Conservation (phyloP, 1,284 basidiomycete genomes). For the Albatrellus sp. region DNA sequence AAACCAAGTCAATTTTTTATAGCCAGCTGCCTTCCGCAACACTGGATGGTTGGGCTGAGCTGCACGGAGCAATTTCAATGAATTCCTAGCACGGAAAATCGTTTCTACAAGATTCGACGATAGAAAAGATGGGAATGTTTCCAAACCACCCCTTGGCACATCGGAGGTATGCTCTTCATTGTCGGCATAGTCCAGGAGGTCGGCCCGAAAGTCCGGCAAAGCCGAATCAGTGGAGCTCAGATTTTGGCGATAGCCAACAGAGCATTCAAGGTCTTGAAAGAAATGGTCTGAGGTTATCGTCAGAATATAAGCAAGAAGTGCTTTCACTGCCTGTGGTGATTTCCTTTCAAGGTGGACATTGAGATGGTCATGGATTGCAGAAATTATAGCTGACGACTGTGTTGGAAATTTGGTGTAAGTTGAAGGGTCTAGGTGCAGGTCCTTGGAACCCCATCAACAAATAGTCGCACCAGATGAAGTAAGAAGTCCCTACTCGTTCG, state of each 20-base stretch:
- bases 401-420: conserved; percentile 30
- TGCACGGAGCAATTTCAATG: conserved; percentile 45
- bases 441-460: conserved; percentile 19
- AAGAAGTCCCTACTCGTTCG: conserved; percentile 32
- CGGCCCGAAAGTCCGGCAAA: conserved; percentile 15
- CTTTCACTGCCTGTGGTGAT: conserved; percentile 31
- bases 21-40: conserved; percentile 20
- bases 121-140: conserved; percentile 49
- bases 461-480: background rate
- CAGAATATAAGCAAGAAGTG: conserved; percentile 51
- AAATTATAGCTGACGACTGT: conserved; percentile 36
- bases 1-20: conserved; percentile 40
- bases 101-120: conserved; percentile 32
- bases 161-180: conserved; percentile 22
- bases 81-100: conserved; percentile 51
- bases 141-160: conserved; percentile 18
- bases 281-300: conserved; percentile 50
- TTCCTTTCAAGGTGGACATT: conserved; percentile 35
- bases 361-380: conserved; percentile 38
- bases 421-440: conserved; percentile 23
- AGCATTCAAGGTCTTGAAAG: conserved; percentile 36
- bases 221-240: conserved; percentile 9
- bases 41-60: conserved; percentile 51
- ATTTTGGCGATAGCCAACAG: conserved; percentile 41
- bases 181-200: conserved; percentile 20